Evolutionary conservation across 192 early-diverging fungal genomes (phyloP).

Genomic region (Phycomyces blakesleeanus): DNA sequence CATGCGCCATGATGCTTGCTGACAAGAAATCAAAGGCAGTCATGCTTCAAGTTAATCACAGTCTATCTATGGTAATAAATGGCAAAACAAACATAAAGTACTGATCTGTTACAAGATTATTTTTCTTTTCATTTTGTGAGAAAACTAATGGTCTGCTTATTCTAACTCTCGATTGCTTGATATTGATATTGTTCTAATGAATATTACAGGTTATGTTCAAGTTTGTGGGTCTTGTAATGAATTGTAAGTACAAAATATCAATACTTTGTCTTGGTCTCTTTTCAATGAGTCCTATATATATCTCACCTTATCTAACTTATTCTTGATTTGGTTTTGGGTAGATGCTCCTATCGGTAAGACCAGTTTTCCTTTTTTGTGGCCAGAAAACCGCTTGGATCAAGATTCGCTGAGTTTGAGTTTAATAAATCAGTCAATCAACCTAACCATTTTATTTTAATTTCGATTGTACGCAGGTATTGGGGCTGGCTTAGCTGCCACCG

Average conservation of each 20-base stretch:
- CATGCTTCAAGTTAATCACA: slow-evolving; percentile 53
- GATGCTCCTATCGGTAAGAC: slow-evolving; percentile 57
- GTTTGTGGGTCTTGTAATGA: slow-evolving; percentile 55
- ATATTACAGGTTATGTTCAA: slow-evolving; percentile 59
- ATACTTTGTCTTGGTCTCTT: too few species aligned
- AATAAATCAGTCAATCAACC: not conserved
- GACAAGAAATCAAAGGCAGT: slow-evolving; percentile 38
- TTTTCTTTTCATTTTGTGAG: too few species aligned
- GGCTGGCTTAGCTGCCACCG: slow-evolving; percentile 49
- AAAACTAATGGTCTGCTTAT: too few species aligned
- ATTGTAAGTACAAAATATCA: slow-evolving; percentile 33
- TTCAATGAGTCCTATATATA: too few species aligned
- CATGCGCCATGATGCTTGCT: slow-evolving; percentile 46
- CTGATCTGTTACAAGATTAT: too few species aligned
- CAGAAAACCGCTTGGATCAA: too few species aligned
- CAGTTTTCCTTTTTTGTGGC: too few species aligned
- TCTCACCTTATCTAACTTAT: not conserved
- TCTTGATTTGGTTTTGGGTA: not conserved
- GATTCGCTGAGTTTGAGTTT: too few species aligned
- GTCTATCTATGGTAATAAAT: slow-evolving; percentile 36
- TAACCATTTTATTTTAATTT: not conserved
- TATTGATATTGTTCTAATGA: too few species aligned
- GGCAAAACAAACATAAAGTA: too few species aligned
- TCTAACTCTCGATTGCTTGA: too few species aligned
- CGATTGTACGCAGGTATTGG: slow-evolving; percentile 32